Percentiles rank a stretch among this genome's conserved stretches.
Conservation (phyloP, 768 basidiomycete species). For the Tulasnella sp. region DNA sequence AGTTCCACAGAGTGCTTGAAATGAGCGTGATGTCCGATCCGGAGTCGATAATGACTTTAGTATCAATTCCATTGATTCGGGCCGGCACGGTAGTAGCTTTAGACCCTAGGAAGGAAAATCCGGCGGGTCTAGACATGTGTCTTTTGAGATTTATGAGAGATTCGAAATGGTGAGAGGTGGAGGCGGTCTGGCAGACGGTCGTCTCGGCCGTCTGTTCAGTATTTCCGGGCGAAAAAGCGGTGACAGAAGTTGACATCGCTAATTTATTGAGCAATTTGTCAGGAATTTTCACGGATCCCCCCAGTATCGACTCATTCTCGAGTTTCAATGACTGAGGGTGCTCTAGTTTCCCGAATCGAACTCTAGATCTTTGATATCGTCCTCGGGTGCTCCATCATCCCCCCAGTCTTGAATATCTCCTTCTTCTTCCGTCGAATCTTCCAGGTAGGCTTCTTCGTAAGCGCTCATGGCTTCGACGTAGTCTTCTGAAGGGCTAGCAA, state of each 20-base stretch:
- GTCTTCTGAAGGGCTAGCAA: slow-evolving; percentile 9
- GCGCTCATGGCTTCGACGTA: slow-evolving; percentile 21
- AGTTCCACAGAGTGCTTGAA: not conserved
- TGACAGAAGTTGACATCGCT: no score
- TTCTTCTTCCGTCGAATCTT: not conserved
- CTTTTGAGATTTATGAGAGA: slow-evolving; percentile 5
- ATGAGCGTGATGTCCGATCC: slow-evolving; percentile 28
- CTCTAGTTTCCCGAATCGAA: not conserved
- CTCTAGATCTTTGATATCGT: not conserved
- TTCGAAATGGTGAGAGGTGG: no score
- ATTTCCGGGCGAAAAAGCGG: no score
- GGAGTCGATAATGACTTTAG: slow-evolving; percentile 22
- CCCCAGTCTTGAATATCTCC: not conserved
- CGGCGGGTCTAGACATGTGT: slow-evolving; percentile 22
- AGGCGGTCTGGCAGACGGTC: no score
- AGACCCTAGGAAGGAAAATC: slow-evolving; percentile 26
- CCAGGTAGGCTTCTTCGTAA: slow-evolving; percentile 23
- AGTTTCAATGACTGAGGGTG: not conserved
- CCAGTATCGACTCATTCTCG: not conserved
- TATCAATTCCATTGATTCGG: not conserved
- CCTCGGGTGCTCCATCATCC: not conserved
- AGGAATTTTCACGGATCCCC: not conserved
- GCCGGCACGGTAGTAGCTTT: slow-evolving; percentile 20
- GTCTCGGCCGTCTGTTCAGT: no score
- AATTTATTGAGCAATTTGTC: not conserved